Conservation (phyloP, 495 filamentous ascomycete genomes). For the Hypoxylon intermedium region DNA sequence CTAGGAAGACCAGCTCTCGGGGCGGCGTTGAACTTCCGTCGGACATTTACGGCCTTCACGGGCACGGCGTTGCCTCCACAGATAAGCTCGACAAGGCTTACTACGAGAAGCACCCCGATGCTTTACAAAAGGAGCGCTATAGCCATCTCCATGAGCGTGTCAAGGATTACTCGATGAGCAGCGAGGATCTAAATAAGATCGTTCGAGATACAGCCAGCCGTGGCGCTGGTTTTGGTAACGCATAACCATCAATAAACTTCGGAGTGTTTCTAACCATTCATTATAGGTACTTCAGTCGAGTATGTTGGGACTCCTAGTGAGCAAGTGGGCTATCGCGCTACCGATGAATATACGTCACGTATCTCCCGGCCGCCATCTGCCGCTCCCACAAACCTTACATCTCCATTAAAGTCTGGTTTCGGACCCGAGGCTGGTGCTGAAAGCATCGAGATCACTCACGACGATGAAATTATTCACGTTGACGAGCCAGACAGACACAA, state of each 20-base stretch:
- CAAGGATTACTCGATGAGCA: conserved; percentile 86
- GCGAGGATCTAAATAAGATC: conserved; percentile 89
- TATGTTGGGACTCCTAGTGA: conserved; percentile 73
- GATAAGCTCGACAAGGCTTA: conserved; percentile 87
- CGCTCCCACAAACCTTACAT: conserved; percentile 34
- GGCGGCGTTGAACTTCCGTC: conserved; percentile 61
- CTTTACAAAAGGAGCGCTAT: conserved; percentile 70
- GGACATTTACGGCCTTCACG: conserved; percentile 85
- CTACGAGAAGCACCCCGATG: conserved; percentile 88
- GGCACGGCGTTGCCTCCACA: conserved; percentile 71
- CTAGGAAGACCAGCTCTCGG: conserved; percentile 60
- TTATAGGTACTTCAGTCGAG: conserved; percentile 51
- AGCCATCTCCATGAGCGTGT: conserved; percentile 64
- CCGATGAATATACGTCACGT: conserved; percentile 77
- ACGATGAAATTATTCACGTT: conserved; percentile 75
- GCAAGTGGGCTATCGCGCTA: conserved; percentile 80
- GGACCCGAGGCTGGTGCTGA: conserved; percentile 26
- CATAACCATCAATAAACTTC: conserved; percentile 45
- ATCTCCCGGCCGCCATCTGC: conserved; percentile 64
- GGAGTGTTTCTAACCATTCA: conserved; percentile 47
- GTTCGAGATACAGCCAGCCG: conserved; percentile 73
- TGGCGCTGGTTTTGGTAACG: conserved; percentile 71
- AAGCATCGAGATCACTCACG: conserved; percentile 29
- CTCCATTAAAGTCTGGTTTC: conserved; percentile 33
- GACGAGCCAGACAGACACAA: conserved; percentile 69